Conservation (phyloP, 2,329 filamentous ascomycete species). For the Dactylellina cionopaga region DNA sequence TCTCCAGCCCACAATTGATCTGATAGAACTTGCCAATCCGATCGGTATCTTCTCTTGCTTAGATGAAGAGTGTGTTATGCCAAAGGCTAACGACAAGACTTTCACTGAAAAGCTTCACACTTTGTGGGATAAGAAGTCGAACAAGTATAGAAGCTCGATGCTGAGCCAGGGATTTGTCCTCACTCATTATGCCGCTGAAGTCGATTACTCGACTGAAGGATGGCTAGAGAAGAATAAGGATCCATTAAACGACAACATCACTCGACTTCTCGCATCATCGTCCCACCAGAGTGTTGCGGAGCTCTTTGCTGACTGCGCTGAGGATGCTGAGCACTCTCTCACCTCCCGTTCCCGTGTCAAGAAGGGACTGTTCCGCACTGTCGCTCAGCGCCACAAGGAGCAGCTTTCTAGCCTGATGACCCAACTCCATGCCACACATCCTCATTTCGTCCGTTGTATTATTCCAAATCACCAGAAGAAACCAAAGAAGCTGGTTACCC, state of each 20-base stretch:
- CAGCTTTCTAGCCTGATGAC: slow-evolving; percentile 96
- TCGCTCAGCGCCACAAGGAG: slow-evolving; percentile 96
- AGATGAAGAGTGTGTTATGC: slow-evolving; percentile 98
- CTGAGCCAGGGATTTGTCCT: slow-evolving; percentile 92
- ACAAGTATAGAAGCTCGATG: slow-evolving; percentile 88
- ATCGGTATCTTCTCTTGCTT: slow-evolving; percentile 99
- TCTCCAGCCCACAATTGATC: slow-evolving; percentile 94
- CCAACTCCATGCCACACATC: slow-evolving; percentile 93
- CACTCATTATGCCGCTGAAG: slow-evolving; percentile 96
- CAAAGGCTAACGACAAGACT: slow-evolving; percentile 94
- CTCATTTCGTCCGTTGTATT: slow-evolving; percentile 97
- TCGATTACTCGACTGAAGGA: slow-evolving; percentile 92
- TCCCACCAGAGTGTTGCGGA: slow-evolving; percentile 82
- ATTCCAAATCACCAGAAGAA: slow-evolving; percentile 97
- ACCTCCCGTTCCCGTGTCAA: slow-evolving; percentile 83
- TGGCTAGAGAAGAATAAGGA: slow-evolving; percentile 99
- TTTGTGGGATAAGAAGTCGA: slow-evolving; percentile 94
- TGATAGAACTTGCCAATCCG: slow-evolving; percentile 94
- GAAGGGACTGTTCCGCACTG: slow-evolving; percentile 95
- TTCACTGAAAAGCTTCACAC: slow-evolving; percentile 98
- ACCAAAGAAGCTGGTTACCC: slow-evolving; percentile 88
- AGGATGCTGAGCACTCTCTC: slow-evolving; percentile 78
- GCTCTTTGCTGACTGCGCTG: slow-evolving; percentile 85
- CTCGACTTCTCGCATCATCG: slow-evolving; percentile 83
- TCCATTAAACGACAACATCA: slow-evolving; percentile 95